Evolutionary conservation across 345 rosid genomes (phyloP).

Genomic region (Fremontodendron californicum): DNA sequence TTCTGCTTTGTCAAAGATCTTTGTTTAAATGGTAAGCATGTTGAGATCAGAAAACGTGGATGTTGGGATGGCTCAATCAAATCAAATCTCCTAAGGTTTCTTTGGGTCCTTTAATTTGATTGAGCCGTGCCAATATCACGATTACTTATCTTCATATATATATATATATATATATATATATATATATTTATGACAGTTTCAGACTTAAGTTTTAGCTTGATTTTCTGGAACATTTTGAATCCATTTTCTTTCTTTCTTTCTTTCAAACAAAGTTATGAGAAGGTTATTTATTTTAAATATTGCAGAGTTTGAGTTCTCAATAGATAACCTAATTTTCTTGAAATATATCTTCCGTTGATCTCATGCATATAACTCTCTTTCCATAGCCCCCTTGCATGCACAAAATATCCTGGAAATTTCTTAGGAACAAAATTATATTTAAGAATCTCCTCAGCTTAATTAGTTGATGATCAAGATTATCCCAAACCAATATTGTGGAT

Average conservation of each 20-base stretch:
- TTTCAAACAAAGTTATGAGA: neutral
- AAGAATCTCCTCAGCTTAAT: neutral
- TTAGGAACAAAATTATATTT: neutral
- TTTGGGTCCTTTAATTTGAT: conserved; percentile 66
- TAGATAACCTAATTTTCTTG: neutral
- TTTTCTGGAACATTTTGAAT: neutral
- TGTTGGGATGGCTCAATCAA: conserved; percentile 71
- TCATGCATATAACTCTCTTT: neutral
- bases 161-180: neutral
- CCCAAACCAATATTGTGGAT: neutral
- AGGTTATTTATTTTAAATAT: neutral
- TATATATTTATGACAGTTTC: neutral
- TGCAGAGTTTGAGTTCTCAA: neutral
- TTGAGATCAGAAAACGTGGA: conserved; percentile 17
- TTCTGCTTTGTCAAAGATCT: neutral
- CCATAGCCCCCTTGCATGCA: neutral
- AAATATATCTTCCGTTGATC: neutral
- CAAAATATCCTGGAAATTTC: neutral
- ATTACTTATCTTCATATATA: neutral
- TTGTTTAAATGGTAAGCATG: conserved; percentile 11
- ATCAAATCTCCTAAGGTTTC: conserved; percentile 35
- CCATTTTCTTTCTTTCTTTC: neutral
- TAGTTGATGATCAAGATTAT: neutral
- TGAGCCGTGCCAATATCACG: conserved; percentile 99
- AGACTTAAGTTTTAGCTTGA: neutral